A percentile compares a stretch with the other conserved stretches of the same genome.
Conservation (phyloP, 2,329 filamentous ascomycete genomes). For the Ciborinia camelliae region DNA sequence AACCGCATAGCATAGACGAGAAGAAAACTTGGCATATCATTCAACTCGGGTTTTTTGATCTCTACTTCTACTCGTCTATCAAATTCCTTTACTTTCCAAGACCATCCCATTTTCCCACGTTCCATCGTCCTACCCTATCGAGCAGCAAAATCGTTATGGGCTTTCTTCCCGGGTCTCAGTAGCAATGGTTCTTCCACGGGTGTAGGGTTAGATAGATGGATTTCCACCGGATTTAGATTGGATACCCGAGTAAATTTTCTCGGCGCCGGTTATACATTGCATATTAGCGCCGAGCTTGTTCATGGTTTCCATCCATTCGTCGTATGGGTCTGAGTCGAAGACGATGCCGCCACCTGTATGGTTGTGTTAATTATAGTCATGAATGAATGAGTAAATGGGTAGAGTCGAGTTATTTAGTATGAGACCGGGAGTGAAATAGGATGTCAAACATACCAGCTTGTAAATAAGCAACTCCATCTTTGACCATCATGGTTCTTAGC, state of each 20-base stretch:
- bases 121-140: conserved; percentile 15
- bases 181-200: conserved; percentile 1
- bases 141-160: conserved; percentile 31
- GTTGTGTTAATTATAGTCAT: not conserved
- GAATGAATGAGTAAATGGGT: not conserved
- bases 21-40: not conserved
- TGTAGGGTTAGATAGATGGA: not conserved
- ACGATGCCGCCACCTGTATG: conserved; percentile 75
- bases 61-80: not conserved
- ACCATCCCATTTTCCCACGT: not conserved
- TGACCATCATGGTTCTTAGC: conserved; percentile 83
- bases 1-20: not conserved
- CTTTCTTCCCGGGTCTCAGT: conserved; percentile 14
- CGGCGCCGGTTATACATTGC: conserved; percentile 80
- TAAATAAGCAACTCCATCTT: conserved; percentile 86
- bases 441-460: conserved; percentile 58
- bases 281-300: conserved; percentile 94
- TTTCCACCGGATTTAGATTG: conserved; percentile 19
- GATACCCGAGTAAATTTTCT: conserved; percentile 49
- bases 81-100: not conserved
- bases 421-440: not conserved
- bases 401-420: not conserved
- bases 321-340: conserved; percentile 85
- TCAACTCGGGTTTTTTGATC: not conserved
- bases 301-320: conserved; percentile 94